Evolutionary conservation across 257 asterid genomes (phyloP).

Genomic region (Pogostemon cablin): DNA sequence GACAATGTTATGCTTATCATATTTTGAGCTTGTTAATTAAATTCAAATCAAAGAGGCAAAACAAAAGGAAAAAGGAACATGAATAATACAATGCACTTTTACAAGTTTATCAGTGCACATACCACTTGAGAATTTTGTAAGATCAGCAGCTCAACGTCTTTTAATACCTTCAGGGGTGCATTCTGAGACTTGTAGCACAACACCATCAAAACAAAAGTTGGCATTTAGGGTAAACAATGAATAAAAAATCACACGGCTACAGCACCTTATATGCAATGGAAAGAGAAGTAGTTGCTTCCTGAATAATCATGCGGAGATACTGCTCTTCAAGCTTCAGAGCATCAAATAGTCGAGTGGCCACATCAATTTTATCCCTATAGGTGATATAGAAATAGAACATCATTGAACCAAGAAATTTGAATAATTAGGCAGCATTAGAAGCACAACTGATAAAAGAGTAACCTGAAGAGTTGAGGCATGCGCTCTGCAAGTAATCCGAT

Average conservation of each 20-base stretch:
- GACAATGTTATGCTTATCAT: constrained; percentile 26
- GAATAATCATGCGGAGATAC: constrained; percentile 79
- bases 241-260: constrained; percentile 25
- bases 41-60: not conserved
- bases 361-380: constrained; percentile 76
- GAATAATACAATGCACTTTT: constrained; percentile 24
- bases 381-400: constrained; percentile 25
- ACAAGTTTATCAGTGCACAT: constrained; percentile 37
- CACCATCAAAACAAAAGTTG: constrained; percentile 38
- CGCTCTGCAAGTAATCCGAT: constrained; percentile 94
- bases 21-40: constrained; percentile 1
- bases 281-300: constrained; percentile 92
- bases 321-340: constrained; percentile 81
- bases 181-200: constrained; percentile 54
- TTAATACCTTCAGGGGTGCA: constrained; percentile 70
- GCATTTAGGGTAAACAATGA: constrained; percentile 34
- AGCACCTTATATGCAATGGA: constrained; percentile 87
- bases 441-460: constrained; percentile 21
- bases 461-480: constrained; percentile 98
- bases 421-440: constrained; percentile 25
- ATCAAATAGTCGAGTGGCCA: constrained; percentile 86
- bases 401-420: constrained; percentile 21
- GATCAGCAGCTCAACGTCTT: constrained; percentile 80
- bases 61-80: constrained; percentile 8
- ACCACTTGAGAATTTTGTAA: constrained; percentile 81